phyloP scores from a whole-genome alignment of 257 asterid genomes.

The Solanum virginianum region DNA sequence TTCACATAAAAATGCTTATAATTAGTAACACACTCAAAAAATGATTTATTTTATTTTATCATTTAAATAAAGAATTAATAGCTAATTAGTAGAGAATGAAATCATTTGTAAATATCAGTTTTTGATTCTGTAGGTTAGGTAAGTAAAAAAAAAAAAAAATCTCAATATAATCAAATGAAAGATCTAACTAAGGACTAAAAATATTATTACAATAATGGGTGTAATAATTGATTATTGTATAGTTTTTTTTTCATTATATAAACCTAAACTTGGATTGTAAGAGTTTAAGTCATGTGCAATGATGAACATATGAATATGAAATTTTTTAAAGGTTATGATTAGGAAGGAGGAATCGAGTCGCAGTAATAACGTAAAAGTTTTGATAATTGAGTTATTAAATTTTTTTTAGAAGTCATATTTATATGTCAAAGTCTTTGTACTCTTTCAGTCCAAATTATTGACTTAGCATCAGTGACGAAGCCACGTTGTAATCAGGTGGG shows the following conservation, averaged over 20 bases:
- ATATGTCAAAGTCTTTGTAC: background rate
- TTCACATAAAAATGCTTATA: background rate
- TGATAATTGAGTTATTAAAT: background rate
- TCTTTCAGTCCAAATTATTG: too few species aligned
- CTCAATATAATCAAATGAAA: background rate
- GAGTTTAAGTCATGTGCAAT: background rate
- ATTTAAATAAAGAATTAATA: background rate
- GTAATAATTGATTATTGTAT: background rate
- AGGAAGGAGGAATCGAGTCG: accelerated
- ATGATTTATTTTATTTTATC: background rate
- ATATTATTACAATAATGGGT: background rate
- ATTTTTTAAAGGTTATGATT: background rate
- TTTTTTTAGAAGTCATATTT: background rate
- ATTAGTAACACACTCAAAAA: background rate
- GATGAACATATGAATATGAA: background rate
- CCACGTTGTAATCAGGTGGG: too few species aligned
- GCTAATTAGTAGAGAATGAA: background rate
- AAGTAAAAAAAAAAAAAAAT: background rate
- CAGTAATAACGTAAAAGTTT: background rate
- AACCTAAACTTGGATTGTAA: background rate
- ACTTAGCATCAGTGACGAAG: too few species aligned
- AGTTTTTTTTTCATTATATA: background rate
- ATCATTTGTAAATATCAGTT: background rate
- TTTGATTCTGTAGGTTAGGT: background rate
- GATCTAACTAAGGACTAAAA: background rate